These are phyloP conservation scores for Cladosporium sphaerospermum DNA, from an alignment of 2,329 filamentous ascomycete genomes.

Conservation along the genomic window DNA sequence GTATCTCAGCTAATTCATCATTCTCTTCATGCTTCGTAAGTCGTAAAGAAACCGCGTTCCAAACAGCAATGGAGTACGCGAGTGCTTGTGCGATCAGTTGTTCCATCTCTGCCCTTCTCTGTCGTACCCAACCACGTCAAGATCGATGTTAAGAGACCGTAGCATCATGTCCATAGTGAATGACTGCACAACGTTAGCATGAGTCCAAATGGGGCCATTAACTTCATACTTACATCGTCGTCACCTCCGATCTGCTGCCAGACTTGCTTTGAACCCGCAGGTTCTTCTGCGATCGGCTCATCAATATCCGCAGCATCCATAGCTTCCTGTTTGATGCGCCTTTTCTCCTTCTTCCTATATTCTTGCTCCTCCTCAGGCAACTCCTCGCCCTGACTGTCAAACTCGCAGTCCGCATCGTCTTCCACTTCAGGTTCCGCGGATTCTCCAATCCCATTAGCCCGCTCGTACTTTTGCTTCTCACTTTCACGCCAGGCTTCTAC, in stretches of 20 bases:
- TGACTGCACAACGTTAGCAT: constrained; percentile 35
- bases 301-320: constrained; percentile 28
- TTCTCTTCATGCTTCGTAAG: neutral
- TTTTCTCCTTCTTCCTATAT: constrained; percentile 44
- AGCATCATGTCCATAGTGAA: constrained; percentile 69
- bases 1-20: neutral
- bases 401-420: constrained; percentile 32
- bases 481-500: constrained; percentile 45
- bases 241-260: constrained; percentile 32
- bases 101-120: constrained; percentile 52
- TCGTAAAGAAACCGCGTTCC: neutral
- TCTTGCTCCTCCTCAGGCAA: constrained; percentile 35
- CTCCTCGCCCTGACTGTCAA: constrained; percentile 29
- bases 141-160: constrained; percentile 57
- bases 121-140: constrained; percentile 59
- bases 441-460: constrained; percentile 23
- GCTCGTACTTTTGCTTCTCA: constrained; percentile 29
- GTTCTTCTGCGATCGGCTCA: constrained; percentile 29
- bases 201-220: neutral
- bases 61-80: neutral
- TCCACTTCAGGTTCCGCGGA: constrained; percentile 30
- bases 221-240: constrained; percentile 33
- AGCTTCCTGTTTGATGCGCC: constrained; percentile 45
- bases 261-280: constrained; percentile 28
- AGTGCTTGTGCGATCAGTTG: constrained; percentile 32